Evolutionary conservation across 352 stramenopile genomes (phyloP), one percentile per base, ranked within the genome.

Genomic region (Globisporangium mamillatum): DNA sequence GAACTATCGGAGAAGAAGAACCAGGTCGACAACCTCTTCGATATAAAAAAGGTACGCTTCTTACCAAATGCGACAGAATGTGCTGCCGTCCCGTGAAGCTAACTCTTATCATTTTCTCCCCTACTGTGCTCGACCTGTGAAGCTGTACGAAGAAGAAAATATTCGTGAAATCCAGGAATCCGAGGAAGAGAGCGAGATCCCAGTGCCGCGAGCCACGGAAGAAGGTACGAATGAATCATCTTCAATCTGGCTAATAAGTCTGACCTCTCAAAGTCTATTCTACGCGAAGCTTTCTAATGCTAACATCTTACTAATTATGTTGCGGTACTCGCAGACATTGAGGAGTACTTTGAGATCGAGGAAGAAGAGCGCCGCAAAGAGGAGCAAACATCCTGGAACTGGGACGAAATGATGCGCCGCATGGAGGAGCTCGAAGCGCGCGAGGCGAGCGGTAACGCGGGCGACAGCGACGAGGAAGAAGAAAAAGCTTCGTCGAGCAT

Each of bases 121-220:
- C 16, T 0, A 63, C 5, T 6, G 50, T 62, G 3, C 27, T 53
- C 20, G 2, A 3, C 18, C 10, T 20, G 16, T 60, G 12, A 22
- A 90, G 73, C 78, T 94, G 60, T 96, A 94, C 56, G 86, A 96
- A 62, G 74, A 88, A 14, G 86, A 92, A 56, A 90, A 94, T 53
- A 96, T 96, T 63, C 82, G 80, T 22, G 86, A 96, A 60, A 96
- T 96, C 57, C 79, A 93, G 38, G 86, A 96, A 67, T 88, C 85
- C 1, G 85, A 94, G 67, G 85, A 80, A 62, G 81, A 96, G 64
- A 96, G 88, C 60, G 79, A 94, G 3, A 70, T 66, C 16, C 61
- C 71, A 1, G 71, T 85, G 46, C 67, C 79, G 3, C 70, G 69
- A 54, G 83, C 80, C 20, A 87, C 84, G 3, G 80, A 93, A 38